Base-by-base conservation (phyloP, 2,329 filamentous ascomycete genomes). In the Periconia macrospinosa region DNA sequence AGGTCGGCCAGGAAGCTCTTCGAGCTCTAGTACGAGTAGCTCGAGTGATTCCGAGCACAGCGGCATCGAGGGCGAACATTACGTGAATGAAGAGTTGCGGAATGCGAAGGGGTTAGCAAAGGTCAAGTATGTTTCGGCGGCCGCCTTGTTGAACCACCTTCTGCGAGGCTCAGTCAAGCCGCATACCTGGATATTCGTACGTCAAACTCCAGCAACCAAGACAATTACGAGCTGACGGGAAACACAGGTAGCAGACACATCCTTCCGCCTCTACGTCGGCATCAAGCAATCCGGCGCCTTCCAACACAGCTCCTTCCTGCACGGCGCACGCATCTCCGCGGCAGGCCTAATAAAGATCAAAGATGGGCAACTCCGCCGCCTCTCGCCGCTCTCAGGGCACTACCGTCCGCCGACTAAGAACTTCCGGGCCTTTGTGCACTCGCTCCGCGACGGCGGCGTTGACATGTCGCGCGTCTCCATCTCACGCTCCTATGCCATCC, bases 251-350 rank as follows among this genome's bases (percentile, higher is more conserved):
- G 88, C 89, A 20, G 92, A 96, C 73, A 93, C 90, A 1, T 88
- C 84, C 1, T 94, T 92, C 71, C 85, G 90, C 1, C 79, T 96
- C 0, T 96, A 96, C 70, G 86, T 96, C 33, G 92, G 92, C 45
- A 94, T 96, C 77, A 96, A 97, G 68, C 86, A 90, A 70, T 88
- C 86, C 3, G 92, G 92, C 11, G 86, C 89, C 5, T 97, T 97
- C 66, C 92, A 96, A 66, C 92, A 96, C 73, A 92, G 88, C 13
- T 94, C 90, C 0, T 96, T 97, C 66, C 80, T 96, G 1, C 89
- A 92, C 57, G 92, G 92, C 20, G 83, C 87, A 10, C 85, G 92
- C 13, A 92, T 96, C 49, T 85, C 87, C 0, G 87, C 92, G 0
- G 92, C 92, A 3, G 92, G 92, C 0, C 78, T 93, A 23, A 91